phyloP scores from a whole-genome alignment of 1,284 basidiomycete species.

The Tetrapyrgos nigripes region DNA sequence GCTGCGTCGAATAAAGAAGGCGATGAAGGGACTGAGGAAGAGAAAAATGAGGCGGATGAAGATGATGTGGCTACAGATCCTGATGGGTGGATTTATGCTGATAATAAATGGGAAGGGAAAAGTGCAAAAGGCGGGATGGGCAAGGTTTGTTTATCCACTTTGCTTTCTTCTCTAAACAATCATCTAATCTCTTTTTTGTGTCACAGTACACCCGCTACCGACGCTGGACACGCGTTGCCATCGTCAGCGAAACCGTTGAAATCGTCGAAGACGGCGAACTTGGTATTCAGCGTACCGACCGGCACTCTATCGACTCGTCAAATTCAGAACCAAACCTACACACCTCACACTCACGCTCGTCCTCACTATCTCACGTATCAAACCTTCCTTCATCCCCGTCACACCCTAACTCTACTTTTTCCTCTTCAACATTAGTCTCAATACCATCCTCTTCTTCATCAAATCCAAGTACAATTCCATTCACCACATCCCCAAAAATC shows the following conservation, averaged over 20 bases:
- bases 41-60: conserved; percentile 31
- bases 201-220: conserved; percentile 81
- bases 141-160: conserved; percentile 54
- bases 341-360: too few relatives aligned
- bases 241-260: conserved; percentile 77
- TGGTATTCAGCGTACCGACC: conserved; percentile 27
- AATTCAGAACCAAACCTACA: too few relatives aligned
- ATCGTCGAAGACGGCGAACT: conserved; percentile 48
- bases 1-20: conserved; percentile 5
- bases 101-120: conserved; percentile 94
- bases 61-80: conserved; percentile 69
- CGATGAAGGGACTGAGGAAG: conserved; percentile 23
- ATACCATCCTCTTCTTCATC: background rate
- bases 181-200: conserved; percentile 7
- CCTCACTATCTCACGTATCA: background rate
- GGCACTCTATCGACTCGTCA: background rate
- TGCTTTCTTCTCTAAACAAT: background rate
- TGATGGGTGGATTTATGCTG: conserved; percentile 94
- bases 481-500: too few relatives aligned
- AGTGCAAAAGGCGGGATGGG: conserved; percentile 84
- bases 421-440: background rate
- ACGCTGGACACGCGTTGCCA: conserved; percentile 84
- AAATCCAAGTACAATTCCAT: background rate
- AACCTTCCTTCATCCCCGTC: background rate
- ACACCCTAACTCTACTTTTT: too few relatives aligned